Base-by-base conservation (phyloP, 169 alveolate genomes). In the Plasmodium malariae region DNA sequence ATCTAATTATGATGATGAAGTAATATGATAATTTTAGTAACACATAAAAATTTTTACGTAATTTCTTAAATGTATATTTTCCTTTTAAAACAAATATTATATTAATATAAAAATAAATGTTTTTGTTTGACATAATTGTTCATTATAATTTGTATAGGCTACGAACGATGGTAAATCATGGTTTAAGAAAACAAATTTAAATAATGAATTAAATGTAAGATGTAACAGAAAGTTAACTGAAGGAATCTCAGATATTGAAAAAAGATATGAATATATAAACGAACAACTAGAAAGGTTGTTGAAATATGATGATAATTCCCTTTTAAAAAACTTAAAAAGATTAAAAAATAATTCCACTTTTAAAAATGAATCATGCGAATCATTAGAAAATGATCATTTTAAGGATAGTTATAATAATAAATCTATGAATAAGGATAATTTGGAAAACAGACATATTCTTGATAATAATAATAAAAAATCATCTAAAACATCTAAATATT, bases 101-200 rank as follows among this genome's bases (percentile, higher is more conserved):
- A 6, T 40, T 40, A 40, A 40, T 40, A 40, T 9, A 34, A 34
- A 34, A 28, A 65, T 30, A 34, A 30, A 51, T 51, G 62, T 19
- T 51, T 21, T 34, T 65, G n/a, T 5, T 36, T 65, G 26, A 21
- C 17, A 43, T 34, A 26, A 65, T 17, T 65, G 26, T 2, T 65
- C 32, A 12, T 43, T 36, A n/a, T 21, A 32, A 34, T 34, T 65
- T 65, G 26, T 24, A 24, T 24, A 65, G 74, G 14, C 57, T 43
- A 34, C 74, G 17, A 65, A 45, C 37, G 26, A 6, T 36, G 3
- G 54, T 65, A 43, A 65, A 65, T 17, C 74, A 65, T 65, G 74
- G 57, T n/a, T 14, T 65, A 65, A 36, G 34, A 34, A 45, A 65
- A 19, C 57, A 24, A 65, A 43, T 0, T 9, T 36, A 65, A 65